Conservation (phyloP, 176 grass and related monocot genomes). For the Tuctoria greenei region DNA sequence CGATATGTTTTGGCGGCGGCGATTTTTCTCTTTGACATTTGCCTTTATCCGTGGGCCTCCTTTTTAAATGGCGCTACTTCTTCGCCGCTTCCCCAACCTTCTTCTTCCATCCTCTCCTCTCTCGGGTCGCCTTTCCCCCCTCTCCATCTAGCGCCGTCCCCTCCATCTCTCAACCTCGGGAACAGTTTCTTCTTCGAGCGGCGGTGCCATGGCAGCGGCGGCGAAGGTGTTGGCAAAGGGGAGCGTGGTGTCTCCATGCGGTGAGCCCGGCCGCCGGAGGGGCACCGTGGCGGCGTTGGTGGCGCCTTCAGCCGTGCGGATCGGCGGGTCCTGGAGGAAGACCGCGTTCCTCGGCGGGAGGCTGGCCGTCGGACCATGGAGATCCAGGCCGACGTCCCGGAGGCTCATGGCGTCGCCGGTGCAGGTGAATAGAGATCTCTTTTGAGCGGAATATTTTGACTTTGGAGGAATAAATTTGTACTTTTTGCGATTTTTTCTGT, state of each 20-base stretch:
- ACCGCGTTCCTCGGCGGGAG: constrained; percentile 51
- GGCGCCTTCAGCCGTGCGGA: background rate
- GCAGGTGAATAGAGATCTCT: constrained; percentile 47
- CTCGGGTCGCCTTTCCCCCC: too few species aligned
- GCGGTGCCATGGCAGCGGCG: constrained; percentile 46
- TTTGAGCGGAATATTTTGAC: background rate
- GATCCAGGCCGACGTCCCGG: constrained; percentile 17
- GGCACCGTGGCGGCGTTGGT: constrained; percentile 30
- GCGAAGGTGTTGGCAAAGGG: constrained; percentile 50
- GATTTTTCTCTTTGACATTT: constrained; percentile 24
- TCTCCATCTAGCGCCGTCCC: background rate
- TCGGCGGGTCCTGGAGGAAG: constrained; percentile 30
- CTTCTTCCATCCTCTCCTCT: background rate
- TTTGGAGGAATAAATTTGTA: background rate
- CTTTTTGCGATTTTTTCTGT: background rate
- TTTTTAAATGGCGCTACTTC: constrained; percentile 50
- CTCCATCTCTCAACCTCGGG: background rate
- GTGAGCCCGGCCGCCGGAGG: constrained; percentile 31
- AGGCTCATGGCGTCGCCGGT: constrained; percentile 45
- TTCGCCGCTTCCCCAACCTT: constrained; percentile 45
- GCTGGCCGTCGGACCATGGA: constrained; percentile 44
- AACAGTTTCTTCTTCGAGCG: background rate
- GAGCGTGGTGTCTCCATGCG: constrained; percentile 24
- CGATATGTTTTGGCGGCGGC: background rate
- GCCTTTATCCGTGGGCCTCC: constrained; percentile 45